A percentile compares a stretch with the other conserved stretches of the same genome.
Evolutionary conservation across 2,329 filamentous ascomycete species (phyloP).

Genomic region (Exophiala xenobiotica): DNA sequence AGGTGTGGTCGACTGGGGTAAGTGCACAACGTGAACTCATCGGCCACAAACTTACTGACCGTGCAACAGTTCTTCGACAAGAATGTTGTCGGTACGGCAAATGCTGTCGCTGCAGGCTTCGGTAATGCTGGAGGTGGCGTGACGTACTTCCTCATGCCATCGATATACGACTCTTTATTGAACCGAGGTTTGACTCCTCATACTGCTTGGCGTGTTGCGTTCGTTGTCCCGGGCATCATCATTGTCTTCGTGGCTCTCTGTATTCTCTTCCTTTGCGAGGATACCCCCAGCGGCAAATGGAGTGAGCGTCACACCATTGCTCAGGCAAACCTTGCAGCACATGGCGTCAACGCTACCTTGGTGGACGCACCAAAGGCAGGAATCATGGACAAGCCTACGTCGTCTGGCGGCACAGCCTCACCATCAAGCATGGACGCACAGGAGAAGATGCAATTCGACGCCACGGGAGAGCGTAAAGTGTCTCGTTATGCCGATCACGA

Average conservation of each 20-base stretch:
- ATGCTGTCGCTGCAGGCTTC: slow-evolving; percentile 78
- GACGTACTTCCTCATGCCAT: slow-evolving; percentile 92
- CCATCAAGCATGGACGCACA: slow-evolving; percentile 25
- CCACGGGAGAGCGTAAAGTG: slow-evolving; percentile 28
- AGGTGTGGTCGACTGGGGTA: slow-evolving; percentile 91
- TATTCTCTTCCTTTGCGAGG: slow-evolving; percentile 72
- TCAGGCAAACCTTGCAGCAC: slow-evolving; percentile 52
- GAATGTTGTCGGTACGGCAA: slow-evolving; percentile 85
- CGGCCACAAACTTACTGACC: no score
- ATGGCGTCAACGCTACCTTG: slow-evolving; percentile 38
- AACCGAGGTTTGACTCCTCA: slow-evolving; percentile 61
- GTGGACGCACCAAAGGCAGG: slow-evolving; percentile 25
- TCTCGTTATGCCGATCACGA: slow-evolving; percentile 40
- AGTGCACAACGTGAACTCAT: no score
- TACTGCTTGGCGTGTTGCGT: slow-evolving; percentile 79
- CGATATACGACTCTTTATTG: slow-evolving; percentile 77
- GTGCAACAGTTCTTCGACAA: slow-evolving; percentile 95
- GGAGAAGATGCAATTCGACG: slow-evolving; percentile 36
- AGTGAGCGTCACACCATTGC: slow-evolving; percentile 64
- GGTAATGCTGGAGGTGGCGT: slow-evolving; percentile 87
- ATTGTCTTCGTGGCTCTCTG: slow-evolving; percentile 65
- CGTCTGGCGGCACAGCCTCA: slow-evolving; percentile 27
- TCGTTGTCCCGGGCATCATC: slow-evolving; percentile 78
- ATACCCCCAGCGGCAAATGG: slow-evolving; percentile 83
- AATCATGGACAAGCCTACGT: slow-evolving; percentile 34